A percentile compares a stretch with the other conserved stretches of the same genome.
These are phyloP conservation scores for Aspergillus novofumigatus DNA, from an alignment of 2,329 filamentous ascomycete species.

Conservation along the genomic window DNA sequence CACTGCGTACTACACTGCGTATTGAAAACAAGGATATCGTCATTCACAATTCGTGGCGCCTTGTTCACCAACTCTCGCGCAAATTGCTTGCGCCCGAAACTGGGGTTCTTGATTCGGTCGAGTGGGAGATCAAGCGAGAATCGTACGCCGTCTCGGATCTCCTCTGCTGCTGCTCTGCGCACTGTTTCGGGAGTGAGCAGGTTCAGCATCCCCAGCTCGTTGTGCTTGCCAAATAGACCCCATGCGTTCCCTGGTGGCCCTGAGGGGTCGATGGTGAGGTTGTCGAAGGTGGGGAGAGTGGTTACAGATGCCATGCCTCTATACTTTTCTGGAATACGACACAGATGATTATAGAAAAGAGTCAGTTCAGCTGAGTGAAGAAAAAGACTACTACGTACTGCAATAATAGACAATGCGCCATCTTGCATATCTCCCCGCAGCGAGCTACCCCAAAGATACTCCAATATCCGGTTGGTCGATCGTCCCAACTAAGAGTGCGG, in stretches of 20 bases:
- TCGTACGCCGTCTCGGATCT: conserved; percentile 39
- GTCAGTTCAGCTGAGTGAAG: not conserved
- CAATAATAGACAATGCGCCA: not conserved
- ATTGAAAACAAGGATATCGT: conserved; percentile 58
- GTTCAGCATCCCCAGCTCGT: conserved; percentile 54
- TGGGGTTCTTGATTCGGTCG: conserved; percentile 49
- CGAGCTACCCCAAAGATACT: not conserved
- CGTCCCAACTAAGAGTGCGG: not conserved
- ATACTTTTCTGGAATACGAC: not conserved
- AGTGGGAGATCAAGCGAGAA: conserved; percentile 60
- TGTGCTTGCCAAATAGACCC: conserved; percentile 51
- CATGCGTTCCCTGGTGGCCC: conserved; percentile 54
- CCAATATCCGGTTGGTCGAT: not conserved
- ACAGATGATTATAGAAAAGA: not conserved
- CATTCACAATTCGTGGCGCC: conserved; percentile 52
- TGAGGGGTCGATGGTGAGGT: conserved; percentile 48
- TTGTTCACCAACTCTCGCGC: conserved; percentile 52
- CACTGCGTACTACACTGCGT: conserved; percentile 56
- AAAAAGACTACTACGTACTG: not conserved
- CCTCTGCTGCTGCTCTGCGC: conserved; percentile 37
- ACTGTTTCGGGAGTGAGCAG: conserved; percentile 48
- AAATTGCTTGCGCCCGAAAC: conserved; percentile 56
- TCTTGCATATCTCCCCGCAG: not conserved
- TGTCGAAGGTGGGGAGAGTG: conserved; percentile 34
- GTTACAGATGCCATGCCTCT: not conserved